phyloP scores from a whole-genome alignment of 2,329 filamentous ascomycete species.

The Tolypocladium ovalisporum region DNA sequence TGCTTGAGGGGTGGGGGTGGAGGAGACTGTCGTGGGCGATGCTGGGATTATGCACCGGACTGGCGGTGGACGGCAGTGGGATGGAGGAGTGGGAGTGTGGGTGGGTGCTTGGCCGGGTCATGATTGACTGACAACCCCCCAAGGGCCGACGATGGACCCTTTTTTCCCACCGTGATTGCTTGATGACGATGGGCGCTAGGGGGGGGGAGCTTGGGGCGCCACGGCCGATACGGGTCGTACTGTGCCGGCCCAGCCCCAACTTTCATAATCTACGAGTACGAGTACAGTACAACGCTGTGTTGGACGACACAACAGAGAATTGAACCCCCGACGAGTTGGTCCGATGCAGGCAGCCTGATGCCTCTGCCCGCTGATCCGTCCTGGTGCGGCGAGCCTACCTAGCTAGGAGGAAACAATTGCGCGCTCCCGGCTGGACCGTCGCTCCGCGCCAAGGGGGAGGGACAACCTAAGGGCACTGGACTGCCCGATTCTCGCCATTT shows the following conservation, averaged over 20 bases:
- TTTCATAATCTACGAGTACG: too few species aligned
- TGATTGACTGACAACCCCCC: neutral
- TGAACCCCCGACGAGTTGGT: too few species aligned
- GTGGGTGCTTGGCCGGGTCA: neutral
- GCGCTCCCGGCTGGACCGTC: too few species aligned
- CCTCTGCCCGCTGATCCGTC: too few species aligned
- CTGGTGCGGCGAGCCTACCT: too few species aligned
- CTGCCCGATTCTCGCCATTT: neutral
- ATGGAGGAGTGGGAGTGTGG: neutral
- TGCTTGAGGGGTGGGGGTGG: too few species aligned
- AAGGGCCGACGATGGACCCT: neutral
- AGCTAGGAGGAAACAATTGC: too few species aligned
- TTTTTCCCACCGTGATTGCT: neutral
- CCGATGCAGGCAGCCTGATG: too few species aligned
- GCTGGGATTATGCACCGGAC: neutral
- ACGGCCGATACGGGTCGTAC: neutral
- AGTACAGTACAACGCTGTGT: too few species aligned
- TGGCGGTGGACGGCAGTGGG: neutral
- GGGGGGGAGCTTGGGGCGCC: neutral
- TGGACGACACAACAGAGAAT: too few species aligned
- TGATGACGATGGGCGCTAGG: neutral
- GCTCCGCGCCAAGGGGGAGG: neutral
- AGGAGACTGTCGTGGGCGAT: neutral
- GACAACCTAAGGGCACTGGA: neutral
- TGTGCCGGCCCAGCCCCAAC: too few species aligned